These are phyloP conservation scores for Macadamia tetraphylla DNA, from an alignment of 164 flowering plant species.

Conservation along the genomic window DNA sequence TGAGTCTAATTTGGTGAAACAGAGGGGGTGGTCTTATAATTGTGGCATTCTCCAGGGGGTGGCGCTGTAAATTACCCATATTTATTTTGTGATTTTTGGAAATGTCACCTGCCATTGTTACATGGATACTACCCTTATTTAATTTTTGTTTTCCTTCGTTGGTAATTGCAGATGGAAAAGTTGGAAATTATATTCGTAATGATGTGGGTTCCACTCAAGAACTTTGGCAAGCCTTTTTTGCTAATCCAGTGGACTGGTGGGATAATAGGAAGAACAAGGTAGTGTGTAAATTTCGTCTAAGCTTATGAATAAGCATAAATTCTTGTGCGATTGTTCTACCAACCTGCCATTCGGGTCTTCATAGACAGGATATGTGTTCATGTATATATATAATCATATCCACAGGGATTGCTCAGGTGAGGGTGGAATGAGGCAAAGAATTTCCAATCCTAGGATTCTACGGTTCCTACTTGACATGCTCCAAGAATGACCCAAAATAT, in stretches of 20 bases:
- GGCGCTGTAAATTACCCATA: too few species aligned
- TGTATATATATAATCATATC: background rate
- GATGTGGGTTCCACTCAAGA: constrained; percentile 42
- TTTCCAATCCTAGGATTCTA: too few species aligned
- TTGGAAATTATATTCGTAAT: constrained; percentile 24
- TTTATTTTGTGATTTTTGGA: too few species aligned
- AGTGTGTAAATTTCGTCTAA: constrained; percentile 2
- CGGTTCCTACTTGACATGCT: too few species aligned
- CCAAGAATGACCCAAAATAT: too few species aligned
- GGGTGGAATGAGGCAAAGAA: background rate
- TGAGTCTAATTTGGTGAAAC: too few species aligned
- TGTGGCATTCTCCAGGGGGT: too few species aligned
- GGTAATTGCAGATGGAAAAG: constrained; percentile 37
- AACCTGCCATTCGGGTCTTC: background rate
- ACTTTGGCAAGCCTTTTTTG: constrained; percentile 94
- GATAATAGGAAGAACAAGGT: constrained; percentile 91
- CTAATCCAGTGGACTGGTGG: constrained; percentile 95
- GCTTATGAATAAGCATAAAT: background rate
- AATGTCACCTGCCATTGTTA: too few species aligned
- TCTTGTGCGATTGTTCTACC: background rate
- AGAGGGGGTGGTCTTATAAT: too few species aligned
- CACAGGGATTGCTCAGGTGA: background rate
- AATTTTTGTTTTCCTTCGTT: background rate
- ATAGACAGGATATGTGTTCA: background rate
- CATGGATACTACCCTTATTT: too few species aligned